Evolutionary conservation across 768 basidiomycete species (phyloP).

Genomic region (Mycena belliarum): DNA sequence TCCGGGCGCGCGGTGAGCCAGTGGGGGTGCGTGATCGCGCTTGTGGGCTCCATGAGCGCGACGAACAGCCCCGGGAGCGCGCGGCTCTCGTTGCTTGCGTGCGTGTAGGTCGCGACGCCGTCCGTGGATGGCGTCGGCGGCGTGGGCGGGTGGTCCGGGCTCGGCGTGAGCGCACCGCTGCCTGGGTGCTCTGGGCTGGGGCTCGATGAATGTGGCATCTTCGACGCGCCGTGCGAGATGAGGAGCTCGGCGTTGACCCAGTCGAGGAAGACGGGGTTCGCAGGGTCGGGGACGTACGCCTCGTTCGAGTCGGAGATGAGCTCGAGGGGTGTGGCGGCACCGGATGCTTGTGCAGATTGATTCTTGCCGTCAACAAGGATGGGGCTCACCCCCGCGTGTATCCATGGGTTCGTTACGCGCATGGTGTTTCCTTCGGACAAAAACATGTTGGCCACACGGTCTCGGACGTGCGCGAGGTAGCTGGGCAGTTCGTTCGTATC

Average conservation of each 20-base stretch:
- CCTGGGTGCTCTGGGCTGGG: not conserved
- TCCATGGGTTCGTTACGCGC: constrained; percentile 70
- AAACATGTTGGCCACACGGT: constrained; percentile 82
- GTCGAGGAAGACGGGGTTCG: constrained; percentile 53
- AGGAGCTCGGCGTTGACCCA: constrained; percentile 88
- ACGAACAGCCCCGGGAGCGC: constrained; percentile 52
- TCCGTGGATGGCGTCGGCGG: constrained; percentile 22
- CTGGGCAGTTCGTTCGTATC: constrained; percentile 82
- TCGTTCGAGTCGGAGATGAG: constrained; percentile 40
- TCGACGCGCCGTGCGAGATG: constrained; percentile 52
- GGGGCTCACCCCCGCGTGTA: constrained; percentile 44
- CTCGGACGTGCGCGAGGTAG: constrained; percentile 86
- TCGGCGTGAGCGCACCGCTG: not conserved
- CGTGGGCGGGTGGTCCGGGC: constrained; percentile 17
- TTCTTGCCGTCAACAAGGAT: constrained; percentile 16
- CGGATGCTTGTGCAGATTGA: constrained; percentile 17
- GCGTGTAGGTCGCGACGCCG: constrained; percentile 51
- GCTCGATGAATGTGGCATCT: constrained; percentile 31
- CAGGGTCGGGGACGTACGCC: constrained; percentile 47
- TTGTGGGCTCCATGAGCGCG: constrained; percentile 63
- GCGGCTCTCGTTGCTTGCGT: constrained; percentile 51
- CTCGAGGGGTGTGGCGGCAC: constrained; percentile 41
- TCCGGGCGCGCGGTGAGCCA: constrained; percentile 42
- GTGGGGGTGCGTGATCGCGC: constrained; percentile 44
- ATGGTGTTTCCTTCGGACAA: constrained; percentile 60